phyloP scores from a whole-genome alignment of 1,284 basidiomycete species.

The Rhodotorula sp. region DNA sequence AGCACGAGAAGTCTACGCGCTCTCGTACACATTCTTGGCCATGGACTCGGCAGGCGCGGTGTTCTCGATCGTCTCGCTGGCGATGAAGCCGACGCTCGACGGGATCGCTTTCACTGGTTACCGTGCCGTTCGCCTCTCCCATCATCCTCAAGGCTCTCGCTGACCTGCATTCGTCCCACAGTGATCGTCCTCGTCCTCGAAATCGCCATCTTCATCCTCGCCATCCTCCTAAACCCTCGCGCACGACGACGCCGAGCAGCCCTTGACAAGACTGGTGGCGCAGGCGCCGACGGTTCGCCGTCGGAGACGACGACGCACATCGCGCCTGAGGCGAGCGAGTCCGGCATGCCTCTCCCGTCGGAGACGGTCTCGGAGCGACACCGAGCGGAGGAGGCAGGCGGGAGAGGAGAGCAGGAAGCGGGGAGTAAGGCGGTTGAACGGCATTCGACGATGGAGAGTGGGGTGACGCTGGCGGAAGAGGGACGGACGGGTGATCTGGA shows the following conservation, averaged over 20 bases:
- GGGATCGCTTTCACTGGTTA: constrained; percentile 28
- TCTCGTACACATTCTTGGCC: constrained; percentile 27
- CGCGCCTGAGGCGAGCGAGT: neutral
- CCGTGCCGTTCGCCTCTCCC: neutral
- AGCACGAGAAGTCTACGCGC: constrained; percentile 18
- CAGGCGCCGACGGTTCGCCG: neutral
- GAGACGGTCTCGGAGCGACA: neutral
- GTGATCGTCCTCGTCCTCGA: constrained; percentile 26
- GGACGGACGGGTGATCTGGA: too few species aligned
- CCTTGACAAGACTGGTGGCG: neutral
- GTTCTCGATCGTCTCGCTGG: constrained; percentile 31
- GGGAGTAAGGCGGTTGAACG: too few species aligned
- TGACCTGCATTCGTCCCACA: neutral
- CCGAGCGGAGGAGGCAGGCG: too few species aligned
- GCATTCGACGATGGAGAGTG: too few species aligned
- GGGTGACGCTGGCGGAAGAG: too few species aligned
- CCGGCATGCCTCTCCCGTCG: neutral
- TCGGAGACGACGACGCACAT: neutral
- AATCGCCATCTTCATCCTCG: constrained; percentile 14
- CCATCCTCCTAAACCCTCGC: constrained; percentile 18
- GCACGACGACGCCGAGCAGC: constrained; percentile 3
- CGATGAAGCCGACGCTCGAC: constrained; percentile 23
- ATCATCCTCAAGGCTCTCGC: too few species aligned
- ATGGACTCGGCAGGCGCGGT: constrained; percentile 33
- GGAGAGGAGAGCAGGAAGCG: too few species aligned